Evolutionary conservation across 2,329 filamentous ascomycete genomes (phyloP).

Genomic region (Periconia digitata): DNA sequence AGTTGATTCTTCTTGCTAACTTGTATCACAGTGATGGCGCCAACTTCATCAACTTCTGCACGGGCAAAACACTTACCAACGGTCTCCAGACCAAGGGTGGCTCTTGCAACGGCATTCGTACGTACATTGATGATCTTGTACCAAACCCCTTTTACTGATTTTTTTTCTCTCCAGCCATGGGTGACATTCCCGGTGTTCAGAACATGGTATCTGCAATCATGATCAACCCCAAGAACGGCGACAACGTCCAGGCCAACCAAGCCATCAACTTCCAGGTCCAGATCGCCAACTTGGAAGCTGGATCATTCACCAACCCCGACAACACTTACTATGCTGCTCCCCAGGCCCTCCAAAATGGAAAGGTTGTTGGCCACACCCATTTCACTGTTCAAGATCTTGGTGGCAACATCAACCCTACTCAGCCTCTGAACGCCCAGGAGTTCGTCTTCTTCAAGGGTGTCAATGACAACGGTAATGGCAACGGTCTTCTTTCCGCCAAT

Average conservation of each 20-base stretch:
- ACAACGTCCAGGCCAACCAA: constrained; percentile 43
- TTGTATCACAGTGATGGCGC: constrained; percentile 44
- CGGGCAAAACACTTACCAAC: constrained; percentile 57
- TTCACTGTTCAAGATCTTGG: constrained; percentile 56
- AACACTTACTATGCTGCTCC: constrained; percentile 59
- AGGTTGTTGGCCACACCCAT: constrained; percentile 52
- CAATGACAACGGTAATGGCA: constrained; percentile 53
- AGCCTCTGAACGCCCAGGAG: constrained; percentile 44
- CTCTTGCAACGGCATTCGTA: constrained; percentile 59
- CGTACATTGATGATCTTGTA: constrained; percentile 15
- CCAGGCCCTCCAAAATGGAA: constrained; percentile 50
- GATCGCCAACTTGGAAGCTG: constrained; percentile 53
- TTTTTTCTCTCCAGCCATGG: constrained; percentile 55
- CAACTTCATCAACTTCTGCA: constrained; percentile 65
- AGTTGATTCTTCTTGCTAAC: not conserved
- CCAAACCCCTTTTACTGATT: constrained; percentile 5
- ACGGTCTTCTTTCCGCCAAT: constrained; percentile 49
- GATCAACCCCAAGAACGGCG: constrained; percentile 47
- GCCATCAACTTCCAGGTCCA: constrained; percentile 54
- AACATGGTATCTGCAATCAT: constrained; percentile 61
- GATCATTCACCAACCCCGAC: constrained; percentile 57
- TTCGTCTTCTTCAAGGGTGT: constrained; percentile 63
- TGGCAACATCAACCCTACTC: constrained; percentile 36
- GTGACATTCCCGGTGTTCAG: constrained; percentile 53
- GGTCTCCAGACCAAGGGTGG: constrained; percentile 53